Base-by-base conservation (phyloP, 1,284 basidiomycete genomes). In the Ustilago xerochloae region DNA sequence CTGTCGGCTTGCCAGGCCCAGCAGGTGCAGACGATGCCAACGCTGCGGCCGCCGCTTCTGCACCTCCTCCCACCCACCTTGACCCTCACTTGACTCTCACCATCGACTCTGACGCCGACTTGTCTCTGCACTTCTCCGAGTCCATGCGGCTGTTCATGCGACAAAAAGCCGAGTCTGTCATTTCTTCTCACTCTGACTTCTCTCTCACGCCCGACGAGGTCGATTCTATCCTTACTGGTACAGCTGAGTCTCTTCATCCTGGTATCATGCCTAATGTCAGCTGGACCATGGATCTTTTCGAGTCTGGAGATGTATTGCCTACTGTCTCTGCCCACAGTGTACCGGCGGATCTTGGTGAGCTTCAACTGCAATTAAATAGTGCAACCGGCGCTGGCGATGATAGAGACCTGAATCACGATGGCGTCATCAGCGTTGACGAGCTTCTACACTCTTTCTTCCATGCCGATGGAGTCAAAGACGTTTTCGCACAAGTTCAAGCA, bases 391-490 rank as follows among this genome's bases (percentile, higher is more conserved):
- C 26, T 9, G 26, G 8, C 22, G 58, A 60, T 28, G 30, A 20
- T 7, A 32, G 56, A 6, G 58, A 61, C 29, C 50, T 61, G 4
- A 61, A 63, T 43, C 26, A 45, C 36, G 52, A 61, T 32, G 53
- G 50, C 13, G 26, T 57, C 15, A 29, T 71, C 48, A 43, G 51
- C 18, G 56, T 67, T 15, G 69, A 72, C 57, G 51, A 67, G 15
- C 48, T 72, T 12, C 60, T 72, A n/a, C 33, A 46, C 22, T 45
- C 51, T 6, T 72, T 72, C 43, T 72, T 72, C 57, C 69, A 72
- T 33, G 69, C 69, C 8, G 56, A 63, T 24, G 29, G 51, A 6
- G 39, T 67, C 36, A 54, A 52, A 7, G 16, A 10, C 6, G 24
- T 56, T n/a, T 72, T 72, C 33, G 20, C 50, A 22, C 29, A 54